Base-by-base conservation (phyloP, 169 alveolate genomes). In the Eimeria sp. region DNA sequence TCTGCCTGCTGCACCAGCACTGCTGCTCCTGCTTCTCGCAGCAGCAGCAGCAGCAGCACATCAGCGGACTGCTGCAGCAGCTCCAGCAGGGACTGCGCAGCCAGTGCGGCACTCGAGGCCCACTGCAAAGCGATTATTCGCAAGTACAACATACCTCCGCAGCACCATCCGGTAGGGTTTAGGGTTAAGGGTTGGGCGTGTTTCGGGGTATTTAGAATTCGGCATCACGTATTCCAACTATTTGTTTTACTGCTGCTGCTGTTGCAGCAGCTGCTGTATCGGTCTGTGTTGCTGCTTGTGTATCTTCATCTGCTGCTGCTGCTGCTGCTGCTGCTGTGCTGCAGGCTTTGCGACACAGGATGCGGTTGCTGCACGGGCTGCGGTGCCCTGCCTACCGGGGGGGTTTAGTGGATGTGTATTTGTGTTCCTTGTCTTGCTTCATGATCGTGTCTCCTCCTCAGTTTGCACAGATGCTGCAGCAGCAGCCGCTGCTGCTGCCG, bases 291-390 rank as follows among this genome's bases (percentile, higher is more conserved):
- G 54, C 86, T 65, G 75, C 75, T 65, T 47, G 51, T 43, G 27
- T 4, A 27, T 5, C 92, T 45, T 11, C 75, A 30, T 76, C 92
- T 43, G 57, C 58, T 84, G 54, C 65, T 87, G 51, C 45, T 63
- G 93, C 57, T 83, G 75, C 34, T 58, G 92, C 57, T 51, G 92
- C 92, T 25, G 73, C 54, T 61, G n/a, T 25, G 84, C 16, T 14
- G 30, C 95, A 89, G 95, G 84, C 80, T 14, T 63, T 90, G 80
- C 95, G 95, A 2, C 95, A 90, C 70, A 72, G 72, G 57, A 75
- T 90, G 70, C 95, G 95, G 10, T 63, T 90, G 61, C 95, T 90
- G 89, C 95, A 90, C 40, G 95, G 90, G 43, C 80, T 90, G 89
- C 95, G 86, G 65, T 72, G 95, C 67, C 54, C 67, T 3, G 75